Evolutionary conservation across 768 basidiomycete species (phyloP).

Genomic region (Peribolospora kevripleyi): DNA sequence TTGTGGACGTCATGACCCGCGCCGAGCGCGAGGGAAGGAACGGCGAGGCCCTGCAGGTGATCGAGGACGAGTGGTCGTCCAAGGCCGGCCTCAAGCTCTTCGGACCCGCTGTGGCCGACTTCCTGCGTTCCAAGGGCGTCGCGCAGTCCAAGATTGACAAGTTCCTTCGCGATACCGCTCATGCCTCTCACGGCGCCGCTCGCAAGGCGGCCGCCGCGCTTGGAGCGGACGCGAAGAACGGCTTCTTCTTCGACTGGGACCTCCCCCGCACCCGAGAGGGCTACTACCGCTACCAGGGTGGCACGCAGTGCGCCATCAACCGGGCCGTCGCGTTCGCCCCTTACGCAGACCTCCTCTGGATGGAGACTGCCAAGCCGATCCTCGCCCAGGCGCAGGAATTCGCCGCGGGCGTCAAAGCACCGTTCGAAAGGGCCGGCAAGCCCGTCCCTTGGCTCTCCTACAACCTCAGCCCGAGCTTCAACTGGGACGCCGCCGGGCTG

Average conservation of each 20-base stretch:
- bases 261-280: conserved; percentile 81
- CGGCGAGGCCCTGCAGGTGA: conserved; percentile 54
- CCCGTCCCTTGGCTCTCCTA: conserved; percentile 92
- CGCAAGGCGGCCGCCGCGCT: conserved; percentile 44
- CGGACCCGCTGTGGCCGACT: conserved; percentile 42
- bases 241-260: conserved; percentile 74
- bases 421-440: conserved; percentile 30
- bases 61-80: conserved; percentile 69
- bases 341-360: conserved; percentile 77
- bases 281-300: conserved; percentile 90
- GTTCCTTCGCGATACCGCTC: conserved; percentile 39
- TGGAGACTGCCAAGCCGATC: conserved; percentile 93
- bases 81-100: conserved; percentile 60
- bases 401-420: conserved; percentile 41
- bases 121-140: conserved; percentile 27
- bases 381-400: conserved; percentile 78
- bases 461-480: conserved; percentile 65
- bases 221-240: conserved; percentile 26
- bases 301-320: conserved; percentile 78
- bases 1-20: conserved; percentile 56
- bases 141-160: conserved; percentile 29
- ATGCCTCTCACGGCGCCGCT: conserved; percentile 43
- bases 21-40: conserved; percentile 59
- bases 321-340: conserved; percentile 82
- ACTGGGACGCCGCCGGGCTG: conserved; percentile 54